Base-by-base conservation (phyloP, 352 stramenopile genomes). In the Halophytophthora batemanensis region DNA sequence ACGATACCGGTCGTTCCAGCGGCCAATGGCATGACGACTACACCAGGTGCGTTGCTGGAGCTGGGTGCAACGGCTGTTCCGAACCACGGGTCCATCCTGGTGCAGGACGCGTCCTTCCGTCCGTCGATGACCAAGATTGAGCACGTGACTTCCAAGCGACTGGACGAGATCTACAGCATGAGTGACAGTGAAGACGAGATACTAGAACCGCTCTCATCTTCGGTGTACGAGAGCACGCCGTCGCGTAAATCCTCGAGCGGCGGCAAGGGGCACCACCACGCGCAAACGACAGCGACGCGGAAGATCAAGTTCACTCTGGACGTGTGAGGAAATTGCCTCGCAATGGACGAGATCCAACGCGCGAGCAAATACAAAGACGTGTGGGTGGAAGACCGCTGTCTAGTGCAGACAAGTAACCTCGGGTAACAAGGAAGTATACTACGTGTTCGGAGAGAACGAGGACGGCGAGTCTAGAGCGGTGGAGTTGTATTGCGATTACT, bases 91-190 rank as follows among this genome's bases (percentile, higher is more conserved):
- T 64, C 76, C 29, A 74, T 90, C 17, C 52, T 92, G 34, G 65
- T 92, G 18, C 74, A 92, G 29, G 78, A 92, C 18, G 60, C 66
- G n/a, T 62, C 70, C 4, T 74, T 87, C 53, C 69, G 74, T 0
- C 82, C 82, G 21, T 45, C 64, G 15, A 48, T 61, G 21, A 42
- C 72, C 52, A 87, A 84, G 45, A 61, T 88, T 37, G 69, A 75
- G 11, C 49, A 58, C 19, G 50, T 90, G 14, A 87, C 79, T 31
- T 73, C 69, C 2, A 71, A 69, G 47, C 70, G 77, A 10, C 39
- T 93, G 35, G 67, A 91, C 47, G 78, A 90, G 50, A 93, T 93
- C 34, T 93, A 90, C 58, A 39, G 51, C 50, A 91, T 93, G 82
- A 93, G 82, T 45, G 82, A 93, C 59, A 91, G 80, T 22, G 82